Conservation (phyloP, 208 protist species). For the Wallacemonas collosoma region DNA sequence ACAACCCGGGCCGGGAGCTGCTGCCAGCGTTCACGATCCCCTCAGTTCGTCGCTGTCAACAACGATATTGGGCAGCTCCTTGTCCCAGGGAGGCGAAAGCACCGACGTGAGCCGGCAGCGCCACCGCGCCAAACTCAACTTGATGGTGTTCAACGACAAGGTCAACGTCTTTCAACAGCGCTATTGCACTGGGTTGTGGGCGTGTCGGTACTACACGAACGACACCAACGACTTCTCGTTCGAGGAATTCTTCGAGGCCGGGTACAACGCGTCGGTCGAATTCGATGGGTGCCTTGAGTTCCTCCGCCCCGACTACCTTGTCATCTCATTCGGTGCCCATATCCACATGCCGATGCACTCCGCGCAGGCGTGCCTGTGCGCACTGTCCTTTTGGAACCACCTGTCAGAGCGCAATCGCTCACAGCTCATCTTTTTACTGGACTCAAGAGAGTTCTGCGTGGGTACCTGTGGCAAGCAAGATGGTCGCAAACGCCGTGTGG, state of each 20-base stretch:
- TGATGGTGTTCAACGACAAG: constrained; percentile 54
- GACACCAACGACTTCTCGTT: constrained; percentile 15
- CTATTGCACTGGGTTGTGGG: constrained; percentile 52
- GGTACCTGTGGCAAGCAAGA: constrained; percentile 43
- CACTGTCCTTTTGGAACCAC: constrained; percentile 37
- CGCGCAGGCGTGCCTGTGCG: constrained; percentile 42
- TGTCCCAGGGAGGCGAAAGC: background rate
- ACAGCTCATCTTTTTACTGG: constrained; percentile 35
- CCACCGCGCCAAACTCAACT: constrained; percentile 38
- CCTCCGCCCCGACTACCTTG: constrained; percentile 42
- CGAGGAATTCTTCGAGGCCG: constrained; percentile 21
- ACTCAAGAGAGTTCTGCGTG: constrained; percentile 59
- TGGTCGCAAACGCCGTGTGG: constrained; percentile 23
- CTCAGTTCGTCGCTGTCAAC: constrained; percentile 7
- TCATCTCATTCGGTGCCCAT: constrained; percentile 62
- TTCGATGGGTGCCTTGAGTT: constrained; percentile 52
- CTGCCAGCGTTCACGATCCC: background rate
- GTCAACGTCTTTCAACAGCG: constrained; percentile 47
- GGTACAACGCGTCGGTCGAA: constrained; percentile 20
- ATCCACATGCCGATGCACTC: constrained; percentile 53
- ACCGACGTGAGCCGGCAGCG: constrained; percentile 4
- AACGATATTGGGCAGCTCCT: background rate
- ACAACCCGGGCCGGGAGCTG: too few species aligned
- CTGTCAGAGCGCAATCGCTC: constrained; percentile 24
- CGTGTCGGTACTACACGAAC: constrained; percentile 31